Conservation (phyloP, 169 alveolate genomes). For the Eimeria brunetti region DNA sequence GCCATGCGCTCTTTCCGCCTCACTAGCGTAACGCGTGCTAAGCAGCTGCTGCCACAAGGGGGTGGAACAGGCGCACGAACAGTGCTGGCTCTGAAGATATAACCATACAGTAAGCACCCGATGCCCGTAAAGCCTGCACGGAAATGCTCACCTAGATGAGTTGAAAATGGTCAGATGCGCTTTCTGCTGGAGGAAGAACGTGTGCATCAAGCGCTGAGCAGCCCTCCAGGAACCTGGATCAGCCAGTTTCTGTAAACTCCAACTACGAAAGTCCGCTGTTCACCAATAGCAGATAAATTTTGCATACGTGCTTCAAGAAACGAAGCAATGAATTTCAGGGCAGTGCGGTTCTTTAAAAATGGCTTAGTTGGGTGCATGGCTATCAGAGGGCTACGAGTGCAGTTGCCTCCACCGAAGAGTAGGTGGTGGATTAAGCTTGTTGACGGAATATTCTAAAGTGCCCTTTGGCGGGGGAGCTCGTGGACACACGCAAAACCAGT, state of each 20-base stretch:
- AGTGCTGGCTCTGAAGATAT: neutral
- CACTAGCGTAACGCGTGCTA: neutral
- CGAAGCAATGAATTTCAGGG: neutral
- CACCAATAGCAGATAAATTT: neutral
- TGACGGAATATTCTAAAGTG: too few species aligned
- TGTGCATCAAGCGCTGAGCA: neutral
- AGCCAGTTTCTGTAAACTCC: neutral
- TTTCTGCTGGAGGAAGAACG: neutral
- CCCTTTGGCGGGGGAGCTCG: too few species aligned
- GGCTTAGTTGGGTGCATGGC: too few species aligned
- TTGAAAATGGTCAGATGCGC: neutral
- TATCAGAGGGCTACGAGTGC: too few species aligned
- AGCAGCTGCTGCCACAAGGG: neutral
- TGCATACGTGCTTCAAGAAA: neutral
- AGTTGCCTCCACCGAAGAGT: too few species aligned
- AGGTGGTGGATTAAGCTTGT: too few species aligned
- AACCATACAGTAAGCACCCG: neutral
- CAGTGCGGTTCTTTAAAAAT: too few species aligned
- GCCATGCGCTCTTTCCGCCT: neutral
- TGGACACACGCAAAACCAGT: too few species aligned
- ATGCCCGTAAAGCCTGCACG: too few species aligned
- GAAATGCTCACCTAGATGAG: neutral
- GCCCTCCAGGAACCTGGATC: neutral
- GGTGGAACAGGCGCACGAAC: neutral
- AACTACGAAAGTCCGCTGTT: neutral